Conservation (phyloP, 768 basidiomycete genomes). For the Pleurotus djamor region DNA sequence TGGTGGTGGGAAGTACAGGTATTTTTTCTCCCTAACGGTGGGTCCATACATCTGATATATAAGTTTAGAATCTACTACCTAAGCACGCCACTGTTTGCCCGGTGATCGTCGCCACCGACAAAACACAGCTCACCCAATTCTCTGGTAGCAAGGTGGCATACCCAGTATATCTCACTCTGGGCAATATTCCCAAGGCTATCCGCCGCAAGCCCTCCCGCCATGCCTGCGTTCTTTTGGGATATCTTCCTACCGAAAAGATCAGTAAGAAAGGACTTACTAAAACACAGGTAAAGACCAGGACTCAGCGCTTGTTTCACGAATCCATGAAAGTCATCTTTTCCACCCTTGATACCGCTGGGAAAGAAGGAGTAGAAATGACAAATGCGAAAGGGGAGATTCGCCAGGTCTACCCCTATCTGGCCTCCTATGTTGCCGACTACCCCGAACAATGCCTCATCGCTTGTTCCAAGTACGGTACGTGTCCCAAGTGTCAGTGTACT, state of each 20-base stretch:
- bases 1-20: constrained; percentile 38
- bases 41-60: not conserved
- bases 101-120: constrained; percentile 37
- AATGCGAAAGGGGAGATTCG: constrained; percentile 26
- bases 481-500: constrained; percentile 20
- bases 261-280: constrained; percentile 9
- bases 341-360: constrained; percentile 21
- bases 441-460: constrained; percentile 42
- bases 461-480: constrained; percentile 19
- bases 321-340: constrained; percentile 27
- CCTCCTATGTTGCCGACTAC: constrained; percentile 35
- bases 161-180: constrained; percentile 42
- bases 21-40: constrained; percentile 3
- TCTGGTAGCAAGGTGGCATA: constrained; percentile 34
- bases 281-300: constrained; percentile 14
- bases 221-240: constrained; percentile 31
- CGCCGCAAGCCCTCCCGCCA: constrained; percentile 25
- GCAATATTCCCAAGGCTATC: constrained; percentile 31
- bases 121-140: constrained; percentile 30
- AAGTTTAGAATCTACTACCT: constrained; percentile 11
- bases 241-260: constrained; percentile 34
- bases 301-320: constrained; percentile 30
- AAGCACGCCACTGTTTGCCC: constrained; percentile 27
- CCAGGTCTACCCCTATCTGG: constrained; percentile 33
- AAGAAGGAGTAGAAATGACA: constrained; percentile 26